Evolutionary conservation across 495 filamentous ascomycete genomes (phyloP).

Genomic region (Penicillium arizonense): DNA sequence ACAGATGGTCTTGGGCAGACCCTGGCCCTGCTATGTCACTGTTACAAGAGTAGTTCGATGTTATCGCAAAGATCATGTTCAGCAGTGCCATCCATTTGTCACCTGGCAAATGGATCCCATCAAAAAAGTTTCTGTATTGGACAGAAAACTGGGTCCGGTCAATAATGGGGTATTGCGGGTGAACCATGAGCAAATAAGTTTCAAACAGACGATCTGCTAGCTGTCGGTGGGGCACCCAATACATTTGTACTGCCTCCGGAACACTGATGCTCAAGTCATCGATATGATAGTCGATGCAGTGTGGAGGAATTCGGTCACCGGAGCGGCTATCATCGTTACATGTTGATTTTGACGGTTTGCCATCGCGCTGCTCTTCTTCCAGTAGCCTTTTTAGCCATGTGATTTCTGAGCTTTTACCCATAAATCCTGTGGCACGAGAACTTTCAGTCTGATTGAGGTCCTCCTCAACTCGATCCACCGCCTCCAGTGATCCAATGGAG

Average conservation of each 20-base stretch:
- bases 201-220: conserved; percentile 51
- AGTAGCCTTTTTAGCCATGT: conserved; percentile 53
- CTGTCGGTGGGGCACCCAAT: conserved; percentile 46
- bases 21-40: conserved; percentile 38
- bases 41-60: conserved; percentile 51
- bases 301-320: conserved; percentile 17
- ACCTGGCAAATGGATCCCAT: conserved; percentile 21
- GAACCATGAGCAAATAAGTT: conserved; percentile 52
- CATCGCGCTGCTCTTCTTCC: conserved; percentile 15
- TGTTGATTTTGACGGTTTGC: conserved; percentile 8
- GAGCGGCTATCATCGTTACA: background rate
- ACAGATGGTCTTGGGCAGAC: conserved; percentile 48
- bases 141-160: conserved; percentile 34
- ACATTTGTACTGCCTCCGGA: conserved; percentile 42
- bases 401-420: conserved; percentile 62
- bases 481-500: conserved; percentile 55
- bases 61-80: conserved; percentile 63
- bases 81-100: conserved; percentile 56
- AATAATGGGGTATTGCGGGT: conserved; percentile 59
- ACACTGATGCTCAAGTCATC: conserved; percentile 51
- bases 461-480: conserved; percentile 53
- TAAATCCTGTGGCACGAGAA: conserved; percentile 50
- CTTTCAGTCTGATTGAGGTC: conserved; percentile 49
- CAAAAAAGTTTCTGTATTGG: conserved; percentile 34
- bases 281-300: conserved; percentile 49